A percentile compares a stretch with the other conserved stretches of the same genome.
Conservation (phyloP, 2,329 filamentous ascomycete species). For the Ilyonectria destructans region DNA sequence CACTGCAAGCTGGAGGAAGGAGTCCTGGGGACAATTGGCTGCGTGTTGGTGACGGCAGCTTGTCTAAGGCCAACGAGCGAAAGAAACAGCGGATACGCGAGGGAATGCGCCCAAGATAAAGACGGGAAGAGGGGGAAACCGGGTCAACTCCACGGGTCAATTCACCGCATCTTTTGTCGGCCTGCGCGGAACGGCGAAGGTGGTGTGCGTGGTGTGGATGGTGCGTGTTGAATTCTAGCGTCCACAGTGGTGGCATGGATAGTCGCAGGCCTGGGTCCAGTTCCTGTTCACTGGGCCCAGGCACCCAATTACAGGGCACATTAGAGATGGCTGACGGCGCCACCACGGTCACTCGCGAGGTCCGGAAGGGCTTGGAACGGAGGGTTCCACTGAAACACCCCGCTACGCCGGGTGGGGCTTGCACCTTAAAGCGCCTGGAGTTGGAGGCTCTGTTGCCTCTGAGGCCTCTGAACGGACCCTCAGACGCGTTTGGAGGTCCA, state of each 20-base stretch:
- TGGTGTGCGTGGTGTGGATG: constrained; percentile 19
- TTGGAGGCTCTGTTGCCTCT: constrained; percentile 10
- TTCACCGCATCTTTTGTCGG: constrained; percentile 47
- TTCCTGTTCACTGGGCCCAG: constrained; percentile 7
- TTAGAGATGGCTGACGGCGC: background rate
- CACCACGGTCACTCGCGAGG: background rate
- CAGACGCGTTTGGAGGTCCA: background rate
- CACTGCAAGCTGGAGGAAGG: background rate
- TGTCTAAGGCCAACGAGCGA: background rate
- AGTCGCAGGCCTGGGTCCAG: constrained; percentile 7
- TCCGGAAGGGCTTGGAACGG: background rate
- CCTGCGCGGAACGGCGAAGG: background rate
- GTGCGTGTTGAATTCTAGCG: constrained; percentile 2
- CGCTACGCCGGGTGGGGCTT: constrained; percentile 6
- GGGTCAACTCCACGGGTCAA: constrained; percentile 35
- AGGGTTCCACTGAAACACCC: constrained; percentile 1
- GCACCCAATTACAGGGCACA: constrained; percentile 16
- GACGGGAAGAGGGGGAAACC: constrained; percentile 9
- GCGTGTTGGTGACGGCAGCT: background rate
- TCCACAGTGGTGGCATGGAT: background rate
- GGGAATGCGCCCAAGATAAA: constrained; percentile 16
- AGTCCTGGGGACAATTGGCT: constrained; percentile 22
- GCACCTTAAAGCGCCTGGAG: background rate
- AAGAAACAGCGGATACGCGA: background rate
- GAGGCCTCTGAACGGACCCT: background rate